Evolutionary conservation across 306 rosid species (phyloP), one percentile per base, ranked within the genome.

Genomic region (Malus sylvestris): DNA sequence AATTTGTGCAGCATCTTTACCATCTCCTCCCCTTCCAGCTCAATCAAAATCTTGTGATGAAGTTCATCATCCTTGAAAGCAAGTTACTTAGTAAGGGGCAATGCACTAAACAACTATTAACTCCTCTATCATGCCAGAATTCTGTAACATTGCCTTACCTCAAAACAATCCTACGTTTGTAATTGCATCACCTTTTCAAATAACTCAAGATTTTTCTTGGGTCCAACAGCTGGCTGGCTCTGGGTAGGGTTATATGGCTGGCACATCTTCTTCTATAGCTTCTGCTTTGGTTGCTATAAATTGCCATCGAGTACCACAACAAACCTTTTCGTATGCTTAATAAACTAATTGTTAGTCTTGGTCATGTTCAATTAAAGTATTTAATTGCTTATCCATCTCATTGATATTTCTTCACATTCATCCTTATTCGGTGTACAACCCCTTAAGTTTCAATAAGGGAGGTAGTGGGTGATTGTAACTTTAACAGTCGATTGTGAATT

Each of bases 301-400:
- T 70, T 77, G 80, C 97, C 97, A 88, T 13, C 70, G 78, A 72
- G 88, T 84, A 70, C 93, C 81, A 74, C 98, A 94, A 72, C 86
- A 35, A 35, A 35, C 40, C 40, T 35, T 35, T 35, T 35, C 40
- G 9, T 35, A 35, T 35, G 9, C 6, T 6, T 35, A 35, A 35
- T 35, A 35, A 35, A 35, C 8, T 35, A 35, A 35, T 35, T 35
- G 7, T 35, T 35, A 35, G 40, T 35, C 9, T 35, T 35, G 40
- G 40, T 35, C 40, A 35, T 35, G 40, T 2, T 35, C 40, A 35
- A 35, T 35, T 35, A 35, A 35, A 35, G 40, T 35, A 35, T 35
- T 35, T 35, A 6, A 35, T 35, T 35, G 40, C 2, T 35, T 35
- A 35, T 35, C 40, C 9, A 35, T 35, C 40, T 35, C 40, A 35